A percentile compares a stretch with the other conserved stretches of the same genome.
Conservation (phyloP, 805 yeast genomes). For the Priceomyces castillae region DNA sequence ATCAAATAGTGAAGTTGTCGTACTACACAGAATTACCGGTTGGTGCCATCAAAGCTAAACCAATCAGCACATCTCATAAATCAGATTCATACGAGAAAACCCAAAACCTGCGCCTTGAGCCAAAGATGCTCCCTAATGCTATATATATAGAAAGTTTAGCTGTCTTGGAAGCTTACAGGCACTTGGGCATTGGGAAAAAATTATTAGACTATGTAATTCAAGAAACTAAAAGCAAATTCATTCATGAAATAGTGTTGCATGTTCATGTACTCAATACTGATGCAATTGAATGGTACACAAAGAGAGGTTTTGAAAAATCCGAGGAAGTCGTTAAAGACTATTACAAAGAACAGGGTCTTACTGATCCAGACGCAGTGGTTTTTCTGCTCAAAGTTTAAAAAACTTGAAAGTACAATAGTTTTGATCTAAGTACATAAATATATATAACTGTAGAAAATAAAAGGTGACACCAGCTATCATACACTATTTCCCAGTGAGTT, state of each 20-base stretch:
- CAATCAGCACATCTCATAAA: slow-evolving; percentile 43
- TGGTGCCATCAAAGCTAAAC: slow-evolving; percentile 65
- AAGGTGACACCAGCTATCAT: neutral
- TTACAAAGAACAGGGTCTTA: slow-evolving; percentile 45
- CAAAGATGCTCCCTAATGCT: slow-evolving; percentile 44
- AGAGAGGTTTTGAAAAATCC: slow-evolving; percentile 44
- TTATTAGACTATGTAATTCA: slow-evolving; percentile 57
- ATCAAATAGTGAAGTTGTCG: slow-evolving; percentile 56
- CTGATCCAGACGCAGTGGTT: slow-evolving; percentile 48
- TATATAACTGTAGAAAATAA: neutral
- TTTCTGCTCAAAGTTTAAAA: slow-evolving; percentile 28
- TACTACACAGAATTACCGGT: slow-evolving; percentile 78
- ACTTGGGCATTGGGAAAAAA: slow-evolving; percentile 58
- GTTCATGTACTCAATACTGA: slow-evolving; percentile 45
- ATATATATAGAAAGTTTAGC: slow-evolving; percentile 67
- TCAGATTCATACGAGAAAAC: slow-evolving; percentile 26
- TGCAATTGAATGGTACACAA: slow-evolving; percentile 50
- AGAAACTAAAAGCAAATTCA: slow-evolving; percentile 51
- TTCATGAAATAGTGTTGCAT: slow-evolving; percentile 53
- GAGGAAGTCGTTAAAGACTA: slow-evolving; percentile 42
- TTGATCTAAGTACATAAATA: slow-evolving; percentile 3
- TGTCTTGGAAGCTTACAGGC: slow-evolving; percentile 62
- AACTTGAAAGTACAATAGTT: neutral
- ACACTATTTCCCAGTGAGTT: slow-evolving; percentile 8
- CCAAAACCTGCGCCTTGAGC: slow-evolving; percentile 16